Base-by-base conservation (phyloP, 2,329 filamentous ascomycete species). In the Cladosporium sp. region DNA sequence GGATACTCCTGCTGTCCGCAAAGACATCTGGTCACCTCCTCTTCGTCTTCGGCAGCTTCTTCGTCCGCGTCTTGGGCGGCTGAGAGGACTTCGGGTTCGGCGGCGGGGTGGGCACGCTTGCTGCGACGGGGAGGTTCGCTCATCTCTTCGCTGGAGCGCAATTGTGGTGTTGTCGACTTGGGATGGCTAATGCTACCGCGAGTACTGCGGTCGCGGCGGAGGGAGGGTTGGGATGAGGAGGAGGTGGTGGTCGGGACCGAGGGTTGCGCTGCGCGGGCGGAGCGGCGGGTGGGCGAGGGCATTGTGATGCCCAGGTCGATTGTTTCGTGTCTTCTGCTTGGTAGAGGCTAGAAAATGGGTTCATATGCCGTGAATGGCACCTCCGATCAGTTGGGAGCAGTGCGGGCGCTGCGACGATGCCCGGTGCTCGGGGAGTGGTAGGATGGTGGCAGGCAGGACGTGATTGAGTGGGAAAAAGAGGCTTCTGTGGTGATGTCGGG, bases 1-100 rank as follows among this genome's bases (percentile, higher is more conserved):
- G 93, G 93, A 71, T 97, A 97, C 51, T 98, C 93, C 64, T 94
- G 89, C 61, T 86, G 84, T 60, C 90, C 91, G 71, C 93, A 98
- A 57, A 98, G 85, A 72, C 93, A 98, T 59, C 93, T 84, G 64
- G 95, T 95, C 50, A 93, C 83, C 73, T 97, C 93, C 53, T 88
- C 86, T 42, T 78, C 77, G 30, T 76, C 71, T 41, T 76, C 75
- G 36, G 78, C 78, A 15, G 85, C 78, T 55, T 83, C 82, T 53
- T 77, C 79, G 38, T 72, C 69, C 35, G 62, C 57, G 41, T 67
- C 66, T 45, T 64, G 62, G 13, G 62, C 65, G 55, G 64, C 64
- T 62, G 67, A 72, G 50, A 59, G 63, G 43, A 60, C 65, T 46
- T 72, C 69, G 43, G 73, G 71, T 56, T 84, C 85, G 67, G 84